Percentiles rank a stretch among this genome's conserved stretches.
These are phyloP conservation scores for Neoascochyta sp. DNA, from an alignment of 2,329 filamentous ascomycete species.

Conservation along the genomic window DNA sequence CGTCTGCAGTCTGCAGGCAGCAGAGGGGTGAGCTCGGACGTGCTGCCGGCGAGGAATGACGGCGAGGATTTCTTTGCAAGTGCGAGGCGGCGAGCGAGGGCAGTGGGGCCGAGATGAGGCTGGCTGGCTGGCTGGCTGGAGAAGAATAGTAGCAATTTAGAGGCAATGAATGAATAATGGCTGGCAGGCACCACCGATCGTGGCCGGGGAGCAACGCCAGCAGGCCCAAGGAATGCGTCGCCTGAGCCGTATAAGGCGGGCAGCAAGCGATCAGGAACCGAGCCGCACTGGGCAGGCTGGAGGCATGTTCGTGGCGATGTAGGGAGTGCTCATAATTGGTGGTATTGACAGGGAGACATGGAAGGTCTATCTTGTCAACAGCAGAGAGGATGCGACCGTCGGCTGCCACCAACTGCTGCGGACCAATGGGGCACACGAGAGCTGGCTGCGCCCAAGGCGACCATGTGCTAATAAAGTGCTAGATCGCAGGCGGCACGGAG, in stretches of 20 bases:
- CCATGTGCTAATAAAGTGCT: conserved; percentile 23
- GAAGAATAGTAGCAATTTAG: conserved; percentile 24
- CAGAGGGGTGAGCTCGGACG: conserved; percentile 16
- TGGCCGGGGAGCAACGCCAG: conserved; percentile 30
- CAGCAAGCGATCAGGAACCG: conserved; percentile 26
- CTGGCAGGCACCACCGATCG: conserved; percentile 29
- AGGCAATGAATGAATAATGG: conserved; percentile 27
- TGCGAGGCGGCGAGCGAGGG: conserved; percentile 21
- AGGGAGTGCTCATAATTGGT: conserved; percentile 31
- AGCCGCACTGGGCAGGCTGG: conserved; percentile 29
- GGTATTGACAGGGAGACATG: conserved; percentile 29
- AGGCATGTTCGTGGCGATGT: conserved; percentile 27
- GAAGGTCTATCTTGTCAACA: conserved; percentile 19
- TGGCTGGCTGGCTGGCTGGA: no score
- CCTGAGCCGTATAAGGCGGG: conserved; percentile 24
- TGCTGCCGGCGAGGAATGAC: conserved; percentile 20
- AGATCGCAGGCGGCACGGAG: conserved; percentile 27
- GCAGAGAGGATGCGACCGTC: conserved; percentile 20
- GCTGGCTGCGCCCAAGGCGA: conserved; percentile 18
- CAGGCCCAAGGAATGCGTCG: conserved; percentile 28
- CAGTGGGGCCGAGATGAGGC: conserved; percentile 32
- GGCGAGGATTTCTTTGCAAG: conserved; percentile 22
- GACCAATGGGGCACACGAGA: conserved; percentile 17
- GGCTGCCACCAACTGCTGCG: conserved; percentile 17
- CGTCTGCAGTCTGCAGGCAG: conserved; percentile 18